phyloP scores from a whole-genome alignment of 805 yeast species.

The Pichia cabralensis region DNA sequence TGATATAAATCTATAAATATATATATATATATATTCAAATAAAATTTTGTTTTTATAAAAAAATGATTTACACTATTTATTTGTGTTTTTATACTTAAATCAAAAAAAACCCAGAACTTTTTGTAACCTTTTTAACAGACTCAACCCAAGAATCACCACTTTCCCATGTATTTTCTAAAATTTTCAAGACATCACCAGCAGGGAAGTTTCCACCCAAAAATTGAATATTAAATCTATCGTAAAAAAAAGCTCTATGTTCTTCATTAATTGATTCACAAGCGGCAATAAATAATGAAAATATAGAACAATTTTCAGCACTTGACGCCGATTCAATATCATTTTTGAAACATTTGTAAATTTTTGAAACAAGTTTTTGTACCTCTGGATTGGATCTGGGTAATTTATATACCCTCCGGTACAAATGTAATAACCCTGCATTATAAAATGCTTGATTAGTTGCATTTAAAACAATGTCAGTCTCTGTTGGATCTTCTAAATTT shows the following conservation, averaged over 20 bases:
- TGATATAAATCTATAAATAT: too few species aligned
- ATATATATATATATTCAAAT: too few species aligned
- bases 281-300: conserved; percentile 7
- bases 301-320: conserved; percentile 6
- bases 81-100: background rate
- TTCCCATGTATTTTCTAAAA: conserved; percentile 7
- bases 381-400: conserved; percentile 1
- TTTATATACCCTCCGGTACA: conserved; percentile 5
- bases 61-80: background rate
- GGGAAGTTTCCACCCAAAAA: conserved; percentile 9
- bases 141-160: conserved; percentile 8
- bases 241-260: conserved; percentile 5
- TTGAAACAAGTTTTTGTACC: conserved; percentile 5
- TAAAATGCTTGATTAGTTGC: conserved; percentile 4
- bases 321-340: conserved; percentile 7
- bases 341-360: conserved; percentile 5
- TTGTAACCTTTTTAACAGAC: conserved; percentile 6
- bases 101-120: conserved; percentile 4
- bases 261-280: conserved; percentile 5
- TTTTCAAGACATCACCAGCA: conserved; percentile 6
- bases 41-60: too few species aligned
- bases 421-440: conserved; percentile 3
- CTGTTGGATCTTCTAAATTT: conserved; percentile 3
- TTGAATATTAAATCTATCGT: conserved; percentile 9
- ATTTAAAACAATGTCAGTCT: conserved; percentile 1